phyloP scores from a whole-genome alignment of 2,329 filamentous ascomycete genomes.

The Eurotiales sp. region DNA sequence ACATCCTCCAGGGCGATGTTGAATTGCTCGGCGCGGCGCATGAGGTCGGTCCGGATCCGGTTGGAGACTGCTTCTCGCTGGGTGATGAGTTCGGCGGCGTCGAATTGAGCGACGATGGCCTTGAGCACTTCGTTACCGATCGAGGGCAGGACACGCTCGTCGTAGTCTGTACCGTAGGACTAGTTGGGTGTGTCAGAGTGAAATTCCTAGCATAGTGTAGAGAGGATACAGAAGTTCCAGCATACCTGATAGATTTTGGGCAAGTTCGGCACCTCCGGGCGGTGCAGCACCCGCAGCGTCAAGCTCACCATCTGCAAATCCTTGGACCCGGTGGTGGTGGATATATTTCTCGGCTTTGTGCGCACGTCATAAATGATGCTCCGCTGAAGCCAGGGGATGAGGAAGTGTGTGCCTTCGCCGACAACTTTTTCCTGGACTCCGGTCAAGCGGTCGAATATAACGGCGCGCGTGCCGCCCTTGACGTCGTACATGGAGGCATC shows the following conservation, averaged over 20 bases:
- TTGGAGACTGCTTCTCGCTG: constrained; percentile 96
- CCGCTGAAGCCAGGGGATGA: constrained; percentile 92
- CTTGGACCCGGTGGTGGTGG: constrained; percentile 96
- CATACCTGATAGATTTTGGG: constrained; percentile 97
- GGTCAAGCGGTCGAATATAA: constrained; percentile 92
- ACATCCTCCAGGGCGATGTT: constrained; percentile 99
- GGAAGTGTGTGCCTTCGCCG: constrained; percentile 95
- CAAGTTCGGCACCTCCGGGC: constrained; percentile 85
- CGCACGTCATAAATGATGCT: constrained; percentile 95
- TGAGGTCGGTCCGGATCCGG: constrained; percentile 86
- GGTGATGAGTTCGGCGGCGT: constrained; percentile 96
- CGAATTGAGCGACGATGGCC: constrained; percentile 97
- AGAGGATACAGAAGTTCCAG: no score
- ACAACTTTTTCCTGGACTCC: constrained; percentile 91
- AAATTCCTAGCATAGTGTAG: no score
- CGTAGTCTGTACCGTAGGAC: constrained; percentile 97
- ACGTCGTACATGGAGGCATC: constrained; percentile 94
- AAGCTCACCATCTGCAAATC: constrained; percentile 99
- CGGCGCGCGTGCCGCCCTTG: constrained; percentile 85
- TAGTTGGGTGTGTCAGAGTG: no score
- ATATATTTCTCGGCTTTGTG: constrained; percentile 95
- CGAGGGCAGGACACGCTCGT: constrained; percentile 94
- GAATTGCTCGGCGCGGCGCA: constrained; percentile 92
- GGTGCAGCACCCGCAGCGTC: constrained; percentile 90
- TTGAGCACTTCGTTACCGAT: constrained; percentile 99